phyloP scores from a whole-genome alignment of 2,329 filamentous ascomycete genomes.

The Neonectria neomacrospora region DNA sequence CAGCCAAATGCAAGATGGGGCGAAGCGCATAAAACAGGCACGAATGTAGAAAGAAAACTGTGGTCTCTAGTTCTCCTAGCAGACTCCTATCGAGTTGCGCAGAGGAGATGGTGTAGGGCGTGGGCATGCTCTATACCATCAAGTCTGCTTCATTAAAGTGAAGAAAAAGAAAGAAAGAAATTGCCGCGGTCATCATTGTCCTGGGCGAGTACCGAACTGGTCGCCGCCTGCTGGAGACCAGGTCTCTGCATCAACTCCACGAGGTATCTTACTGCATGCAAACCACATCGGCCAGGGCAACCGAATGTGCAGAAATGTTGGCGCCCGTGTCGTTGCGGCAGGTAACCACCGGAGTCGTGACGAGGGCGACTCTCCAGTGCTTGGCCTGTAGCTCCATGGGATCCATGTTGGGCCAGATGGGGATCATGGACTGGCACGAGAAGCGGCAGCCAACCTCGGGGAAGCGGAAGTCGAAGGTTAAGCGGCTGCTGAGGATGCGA shows the following conservation, averaged over 20 bases:
- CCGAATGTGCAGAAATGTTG: conserved; percentile 57
- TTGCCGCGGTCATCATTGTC: too few species aligned
- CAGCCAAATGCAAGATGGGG: background rate
- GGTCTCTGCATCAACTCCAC: background rate
- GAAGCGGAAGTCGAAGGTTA: conserved; percentile 61
- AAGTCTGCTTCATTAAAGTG: background rate
- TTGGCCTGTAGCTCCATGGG: conserved; percentile 58
- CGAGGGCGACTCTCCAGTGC: conserved; percentile 64
- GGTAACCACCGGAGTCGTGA: conserved; percentile 65
- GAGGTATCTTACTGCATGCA: conserved; percentile 55
- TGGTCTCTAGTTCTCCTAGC: background rate
- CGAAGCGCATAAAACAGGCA: background rate
- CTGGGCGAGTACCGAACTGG: background rate
- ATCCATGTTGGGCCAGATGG: conserved; percentile 55
- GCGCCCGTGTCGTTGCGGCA: conserved; percentile 62
- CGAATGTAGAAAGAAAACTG: background rate
- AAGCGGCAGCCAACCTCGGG: conserved; percentile 63
- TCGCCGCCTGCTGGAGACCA: too few species aligned
- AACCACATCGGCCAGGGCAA: conserved; percentile 60
- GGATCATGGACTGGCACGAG: conserved; percentile 59
- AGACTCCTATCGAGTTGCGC: background rate
- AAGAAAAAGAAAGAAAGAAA: background rate
- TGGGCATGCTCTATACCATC: background rate
- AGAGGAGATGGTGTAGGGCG: background rate
- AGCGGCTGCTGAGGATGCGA: conserved; percentile 57